Evolutionary conservation across 1,139 yeast genomes (phyloP).

Genomic region (Magnusiomyces suaveolens): DNA sequence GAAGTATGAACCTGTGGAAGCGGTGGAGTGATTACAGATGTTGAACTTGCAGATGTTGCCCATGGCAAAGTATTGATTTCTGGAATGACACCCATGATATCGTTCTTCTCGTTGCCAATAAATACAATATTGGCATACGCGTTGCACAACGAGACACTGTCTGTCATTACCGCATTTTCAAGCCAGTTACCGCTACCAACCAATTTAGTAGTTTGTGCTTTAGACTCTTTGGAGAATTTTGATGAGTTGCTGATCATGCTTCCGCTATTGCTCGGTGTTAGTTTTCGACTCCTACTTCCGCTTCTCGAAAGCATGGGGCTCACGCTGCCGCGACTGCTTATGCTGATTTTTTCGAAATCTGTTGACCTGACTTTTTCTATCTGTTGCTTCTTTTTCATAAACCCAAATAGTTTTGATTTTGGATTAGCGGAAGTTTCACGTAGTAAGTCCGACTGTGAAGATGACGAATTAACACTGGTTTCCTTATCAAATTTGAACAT

Average conservation of each 20-base stretch:
- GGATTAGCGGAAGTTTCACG: background rate
- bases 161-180: constrained; percentile 29
- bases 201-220: background rate
- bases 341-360: too few relatives aligned
- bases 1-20: background rate
- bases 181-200: constrained; percentile 67
- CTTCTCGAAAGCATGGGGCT: too few relatives aligned
- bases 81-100: constrained; percentile 12
- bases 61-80: background rate
- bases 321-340: too few relatives aligned
- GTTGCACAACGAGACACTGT: constrained; percentile 28
- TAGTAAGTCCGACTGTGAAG: background rate
- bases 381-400: background rate
- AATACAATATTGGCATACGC: constrained; percentile 27
- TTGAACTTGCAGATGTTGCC: background rate
- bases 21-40: background rate
- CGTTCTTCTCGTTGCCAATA: constrained; percentile 12
- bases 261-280: too few relatives aligned
- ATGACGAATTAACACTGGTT: background rate
- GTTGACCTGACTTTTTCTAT: too few relatives aligned
- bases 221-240: background rate
- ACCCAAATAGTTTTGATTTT: background rate
- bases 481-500: constrained; percentile 26
- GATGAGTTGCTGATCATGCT: background rate
- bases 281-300: too few relatives aligned